Evolutionary conservation across 2,329 filamentous ascomycete genomes (phyloP).

Genomic region (Neofusicoccum umdonicola): DNA sequence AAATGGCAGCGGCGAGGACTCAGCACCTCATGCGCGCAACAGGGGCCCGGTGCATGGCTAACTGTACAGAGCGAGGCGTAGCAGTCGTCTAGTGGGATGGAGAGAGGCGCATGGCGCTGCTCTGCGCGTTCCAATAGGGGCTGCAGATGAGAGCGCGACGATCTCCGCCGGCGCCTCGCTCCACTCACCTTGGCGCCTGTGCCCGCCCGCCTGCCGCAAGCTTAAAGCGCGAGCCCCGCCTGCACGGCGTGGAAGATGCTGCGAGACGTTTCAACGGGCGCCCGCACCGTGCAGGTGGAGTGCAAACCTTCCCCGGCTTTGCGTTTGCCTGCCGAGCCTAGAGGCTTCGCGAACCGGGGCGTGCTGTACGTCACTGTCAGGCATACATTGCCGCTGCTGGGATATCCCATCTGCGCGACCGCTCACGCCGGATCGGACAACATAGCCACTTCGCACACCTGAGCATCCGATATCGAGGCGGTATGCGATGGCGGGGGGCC

Average conservation of each 20-base stretch:
- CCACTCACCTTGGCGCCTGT: background rate
- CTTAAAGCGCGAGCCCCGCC: background rate
- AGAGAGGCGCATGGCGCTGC: background rate
- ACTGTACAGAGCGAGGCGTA: background rate
- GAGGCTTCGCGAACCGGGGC: background rate
- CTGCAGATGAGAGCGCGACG: background rate
- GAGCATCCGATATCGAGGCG: background rate
- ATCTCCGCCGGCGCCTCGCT: background rate
- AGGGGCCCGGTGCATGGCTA: background rate
- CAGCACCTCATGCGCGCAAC: background rate
- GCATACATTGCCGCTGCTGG: background rate
- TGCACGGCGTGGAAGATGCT: background rate
- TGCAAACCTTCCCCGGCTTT: background rate
- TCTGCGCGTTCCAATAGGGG: constrained; percentile 5
- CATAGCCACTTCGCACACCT: background rate
- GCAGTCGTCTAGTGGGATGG: background rate
- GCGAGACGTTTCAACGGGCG: background rate
- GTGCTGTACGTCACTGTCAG: background rate
- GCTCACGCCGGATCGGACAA: background rate
- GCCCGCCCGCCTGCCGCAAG: background rate
- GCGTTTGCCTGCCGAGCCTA: background rate
- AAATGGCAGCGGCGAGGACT: background rate
- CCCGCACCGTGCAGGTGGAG: background rate
- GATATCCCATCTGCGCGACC: background rate
- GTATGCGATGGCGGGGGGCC: background rate